These are phyloP conservation scores for Lasiodiplodia gonubiensis DNA, from an alignment of 2,329 filamentous ascomycete genomes.

Conservation along the genomic window DNA sequence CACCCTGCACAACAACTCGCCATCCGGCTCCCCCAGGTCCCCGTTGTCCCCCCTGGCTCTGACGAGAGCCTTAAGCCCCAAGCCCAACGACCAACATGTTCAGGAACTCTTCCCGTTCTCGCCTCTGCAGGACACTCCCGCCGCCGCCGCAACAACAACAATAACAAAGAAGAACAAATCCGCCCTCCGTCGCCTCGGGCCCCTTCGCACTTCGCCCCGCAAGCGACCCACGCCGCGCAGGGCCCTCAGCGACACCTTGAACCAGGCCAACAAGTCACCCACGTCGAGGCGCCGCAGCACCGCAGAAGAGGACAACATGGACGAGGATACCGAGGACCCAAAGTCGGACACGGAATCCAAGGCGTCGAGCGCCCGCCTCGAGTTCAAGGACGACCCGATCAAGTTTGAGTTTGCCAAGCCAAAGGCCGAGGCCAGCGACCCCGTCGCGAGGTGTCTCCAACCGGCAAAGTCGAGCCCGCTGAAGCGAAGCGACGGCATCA, in stretches of 20 bases:
- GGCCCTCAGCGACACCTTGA: conserved; percentile 71
- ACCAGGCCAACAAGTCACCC: conserved; percentile 71
- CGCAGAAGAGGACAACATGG: conserved; percentile 52
- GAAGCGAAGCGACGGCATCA: conserved; percentile 88
- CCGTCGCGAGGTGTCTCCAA: conserved; percentile 54
- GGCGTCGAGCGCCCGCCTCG: conserved; percentile 36
- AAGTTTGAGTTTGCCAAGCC: conserved; percentile 53
- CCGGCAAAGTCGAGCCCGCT: conserved; percentile 77
- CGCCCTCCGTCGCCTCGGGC: conserved; percentile 54
- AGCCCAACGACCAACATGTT: conserved; percentile 53
- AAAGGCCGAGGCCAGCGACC: conserved; percentile 56
- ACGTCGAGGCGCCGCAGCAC: conserved; percentile 55
- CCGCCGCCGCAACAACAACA: conserved; percentile 48
- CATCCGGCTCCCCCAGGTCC: conserved; percentile 50
- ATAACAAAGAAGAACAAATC: conserved; percentile 65
- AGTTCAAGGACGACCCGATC: conserved; percentile 52
- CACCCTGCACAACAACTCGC: conserved; percentile 57
- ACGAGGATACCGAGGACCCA: conserved; percentile 39
- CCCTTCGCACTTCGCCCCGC: conserved; percentile 64
- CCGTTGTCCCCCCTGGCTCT: conserved; percentile 52
- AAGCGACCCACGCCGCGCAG: conserved; percentile 76
- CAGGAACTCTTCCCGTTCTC: conserved; percentile 62
- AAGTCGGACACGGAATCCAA: conserved; percentile 50
- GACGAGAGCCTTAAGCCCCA: conserved; percentile 54
- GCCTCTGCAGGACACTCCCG: conserved; percentile 61